Evolutionary conservation across 495 filamentous ascomycete genomes (phyloP), one percentile per base, ranked within the genome.

Genomic region (Xylaria scruposa): DNA sequence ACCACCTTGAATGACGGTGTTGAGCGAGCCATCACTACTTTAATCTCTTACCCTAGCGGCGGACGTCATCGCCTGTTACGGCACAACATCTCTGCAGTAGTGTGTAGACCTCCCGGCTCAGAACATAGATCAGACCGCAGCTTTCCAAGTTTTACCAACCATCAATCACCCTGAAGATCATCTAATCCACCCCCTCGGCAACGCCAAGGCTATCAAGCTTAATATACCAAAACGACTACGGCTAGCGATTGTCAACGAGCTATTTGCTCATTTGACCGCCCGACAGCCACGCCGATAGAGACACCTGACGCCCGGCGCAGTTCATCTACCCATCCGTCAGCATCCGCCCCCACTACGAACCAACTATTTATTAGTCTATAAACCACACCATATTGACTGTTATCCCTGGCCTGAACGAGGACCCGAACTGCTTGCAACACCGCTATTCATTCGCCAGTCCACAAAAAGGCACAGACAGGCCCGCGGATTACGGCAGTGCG

Each of bases 321-420:
- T 67, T 71, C 49, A 71, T 71, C 46, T 67, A 51, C 62, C 7
- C 49, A n/a, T 31, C 49, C 53, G 40, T 19, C 70, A 53, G 29
- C 62, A 46, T 24, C 33, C 1, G 33, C 9, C 21, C 31, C 51
- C 21, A 54, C 44, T 38, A 49, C 38, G 26, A 60, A 67, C 62
- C 70, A 67, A 58, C 47, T 49, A 44, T 60, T 71, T 71, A 66
- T 66, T 53, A 56, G 49, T 54, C 65, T 60, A 71, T n/a, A 56
- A 59, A 71, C 51, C 62, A 71, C 70, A 67, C 3, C 70, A 67
- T 67, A 66, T 65, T n/a, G 53, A 51, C 62, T 8, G 21, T 38
- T 29, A 67, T 60, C 62, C 62, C 44, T 66, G 51, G 47, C 5
- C 62, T 47, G 15, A 47, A 49, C 61, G 58, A 42, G 69, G 49